Percentiles rank a stretch among this genome's conserved stretches.
These are phyloP conservation scores for Pisolithus sp. DNA, from an alignment of 768 basidiomycete genomes.

Conservation along the genomic window DNA sequence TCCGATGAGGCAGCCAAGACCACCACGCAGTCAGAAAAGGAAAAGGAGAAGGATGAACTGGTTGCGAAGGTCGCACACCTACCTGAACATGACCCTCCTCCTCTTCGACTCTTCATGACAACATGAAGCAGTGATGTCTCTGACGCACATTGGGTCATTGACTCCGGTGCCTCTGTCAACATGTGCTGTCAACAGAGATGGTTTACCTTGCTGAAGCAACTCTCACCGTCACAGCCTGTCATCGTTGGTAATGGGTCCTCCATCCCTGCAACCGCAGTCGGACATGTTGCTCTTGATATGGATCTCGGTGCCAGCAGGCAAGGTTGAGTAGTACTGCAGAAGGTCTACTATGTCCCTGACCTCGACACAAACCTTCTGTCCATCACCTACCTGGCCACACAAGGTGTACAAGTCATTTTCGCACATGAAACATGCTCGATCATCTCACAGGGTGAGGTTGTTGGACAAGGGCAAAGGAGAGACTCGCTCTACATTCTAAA, in stretches of 20 bases:
- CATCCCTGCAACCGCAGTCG: background rate
- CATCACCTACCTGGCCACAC: conserved; percentile 3
- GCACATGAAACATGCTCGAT: background rate
- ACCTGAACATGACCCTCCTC: background rate
- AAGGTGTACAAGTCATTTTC: background rate
- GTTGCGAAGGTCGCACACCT: background rate
- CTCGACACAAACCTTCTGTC: conserved; percentile 16
- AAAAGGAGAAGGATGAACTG: background rate
- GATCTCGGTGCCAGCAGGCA: background rate
- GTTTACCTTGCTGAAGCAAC: background rate
- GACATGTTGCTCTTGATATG: background rate
- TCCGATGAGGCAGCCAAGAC: background rate
- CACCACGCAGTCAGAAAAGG: background rate
- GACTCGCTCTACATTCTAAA: conserved; percentile 3
- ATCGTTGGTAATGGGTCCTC: background rate
- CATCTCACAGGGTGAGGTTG: background rate
- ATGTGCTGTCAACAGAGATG: background rate
- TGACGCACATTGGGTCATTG: background rate
- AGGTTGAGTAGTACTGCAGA: background rate
- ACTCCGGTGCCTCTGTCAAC: background rate
- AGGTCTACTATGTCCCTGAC: conserved; percentile 12
- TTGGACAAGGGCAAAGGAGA: background rate
- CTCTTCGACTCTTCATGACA: background rate
- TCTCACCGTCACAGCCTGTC: background rate
- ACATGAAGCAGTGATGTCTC: background rate